These are phyloP conservation scores for Pseudonectria foliicola DNA, from an alignment of 2,329 filamentous ascomycete species.

Conservation along the genomic window DNA sequence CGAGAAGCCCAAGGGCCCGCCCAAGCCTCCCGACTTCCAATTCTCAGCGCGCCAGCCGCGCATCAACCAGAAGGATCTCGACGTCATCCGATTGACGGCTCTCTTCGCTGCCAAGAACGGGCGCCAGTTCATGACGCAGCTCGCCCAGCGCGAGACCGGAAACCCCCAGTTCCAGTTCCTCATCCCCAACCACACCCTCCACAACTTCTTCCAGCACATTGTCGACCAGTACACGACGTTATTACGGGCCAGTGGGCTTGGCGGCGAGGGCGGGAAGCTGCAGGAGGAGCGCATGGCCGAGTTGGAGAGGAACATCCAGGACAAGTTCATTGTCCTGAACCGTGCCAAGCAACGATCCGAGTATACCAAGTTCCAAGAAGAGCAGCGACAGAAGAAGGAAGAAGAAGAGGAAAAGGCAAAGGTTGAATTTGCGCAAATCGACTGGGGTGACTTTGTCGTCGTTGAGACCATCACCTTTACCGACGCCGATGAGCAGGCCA, in stretches of 20 bases:
- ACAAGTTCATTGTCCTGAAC: constrained; percentile 74
- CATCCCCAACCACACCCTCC: constrained; percentile 87
- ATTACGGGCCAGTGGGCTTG: constrained; percentile 58
- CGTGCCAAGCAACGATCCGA: constrained; percentile 81
- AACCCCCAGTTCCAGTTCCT: constrained; percentile 97
- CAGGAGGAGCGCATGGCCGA: constrained; percentile 66
- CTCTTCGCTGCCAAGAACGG: constrained; percentile 91
- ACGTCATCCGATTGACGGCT: constrained; percentile 68
- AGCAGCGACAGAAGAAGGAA: constrained; percentile 82
- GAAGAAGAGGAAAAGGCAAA: constrained; percentile 80
- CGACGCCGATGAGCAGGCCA: constrained; percentile 76
- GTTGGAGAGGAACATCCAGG: constrained; percentile 65
- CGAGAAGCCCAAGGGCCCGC: constrained; percentile 70
- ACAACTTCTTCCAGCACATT: constrained; percentile 89
- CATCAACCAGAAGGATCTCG: constrained; percentile 89
- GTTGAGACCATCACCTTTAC: constrained; percentile 92
- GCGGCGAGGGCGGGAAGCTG: constrained; percentile 59
- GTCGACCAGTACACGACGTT: constrained; percentile 90
- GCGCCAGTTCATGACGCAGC: constrained; percentile 79
- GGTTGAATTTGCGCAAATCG: constrained; percentile 71
- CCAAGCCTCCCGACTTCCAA: constrained; percentile 77
- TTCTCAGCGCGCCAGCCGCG: constrained; percentile 97
- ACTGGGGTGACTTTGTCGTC: constrained; percentile 96
- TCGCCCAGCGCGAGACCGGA: constrained; percentile 80
- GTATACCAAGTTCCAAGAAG: constrained; percentile 76